Conservation (phyloP, 192 early-diverging fungal species). For the Coemansia sp. region DNA sequence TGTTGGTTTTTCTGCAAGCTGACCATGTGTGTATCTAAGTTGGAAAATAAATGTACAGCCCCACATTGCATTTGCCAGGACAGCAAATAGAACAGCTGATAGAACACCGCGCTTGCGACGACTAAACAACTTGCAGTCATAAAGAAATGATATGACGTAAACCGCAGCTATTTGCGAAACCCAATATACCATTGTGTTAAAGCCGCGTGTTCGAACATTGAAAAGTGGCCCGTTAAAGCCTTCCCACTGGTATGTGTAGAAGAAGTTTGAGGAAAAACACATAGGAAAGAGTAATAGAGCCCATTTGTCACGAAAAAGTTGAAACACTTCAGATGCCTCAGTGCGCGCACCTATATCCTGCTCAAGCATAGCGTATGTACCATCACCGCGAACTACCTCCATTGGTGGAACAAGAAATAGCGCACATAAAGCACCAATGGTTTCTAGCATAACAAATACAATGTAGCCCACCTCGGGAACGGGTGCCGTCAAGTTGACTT, state of each 20-base stretch:
- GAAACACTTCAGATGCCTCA: slow-evolving; percentile 57
- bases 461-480: slow-evolving; percentile 70
- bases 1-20: neutral
- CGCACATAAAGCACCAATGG: slow-evolving; percentile 59
- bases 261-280: slow-evolving; percentile 73
- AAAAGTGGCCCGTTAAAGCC: slow-evolving; percentile 66
- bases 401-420: slow-evolving; percentile 58
- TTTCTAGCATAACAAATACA: slow-evolving; percentile 70
- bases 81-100: slow-evolving; percentile 2
- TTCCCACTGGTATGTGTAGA: slow-evolving; percentile 74
- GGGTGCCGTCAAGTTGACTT: slow-evolving; percentile 12
- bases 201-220: slow-evolving; percentile 64
- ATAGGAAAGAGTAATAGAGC: slow-evolving; percentile 70
- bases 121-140: slow-evolving; percentile 18
- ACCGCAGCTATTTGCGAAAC: slow-evolving; percentile 71
- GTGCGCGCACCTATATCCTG: slow-evolving; percentile 61
- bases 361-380: slow-evolving; percentile 58
- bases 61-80: slow-evolving; percentile 30
- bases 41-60: slow-evolving; percentile 63
- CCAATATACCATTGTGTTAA: slow-evolving; percentile 81
- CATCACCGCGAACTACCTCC: slow-evolving; percentile 63
- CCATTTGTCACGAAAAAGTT: slow-evolving; percentile 62
- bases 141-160: slow-evolving; percentile 56
- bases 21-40: slow-evolving; percentile 45
- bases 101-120: slow-evolving; percentile 23